These are phyloP conservation scores for Kandelia obovata DNA, from an alignment of 345 rosid species.

Conservation along the genomic window DNA sequence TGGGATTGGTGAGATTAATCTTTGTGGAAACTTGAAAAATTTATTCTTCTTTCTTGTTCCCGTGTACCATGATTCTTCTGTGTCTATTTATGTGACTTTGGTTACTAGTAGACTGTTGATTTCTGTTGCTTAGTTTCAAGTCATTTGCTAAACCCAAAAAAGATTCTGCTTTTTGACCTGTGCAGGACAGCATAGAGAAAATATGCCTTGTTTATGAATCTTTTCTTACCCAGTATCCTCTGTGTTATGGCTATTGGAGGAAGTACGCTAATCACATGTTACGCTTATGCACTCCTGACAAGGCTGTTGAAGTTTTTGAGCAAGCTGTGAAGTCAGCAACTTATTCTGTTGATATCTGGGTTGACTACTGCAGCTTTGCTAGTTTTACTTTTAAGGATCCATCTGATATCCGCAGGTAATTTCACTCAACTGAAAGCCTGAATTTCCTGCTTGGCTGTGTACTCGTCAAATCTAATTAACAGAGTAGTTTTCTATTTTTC, in stretches of 20 bases:
- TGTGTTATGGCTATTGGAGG: conserved; percentile 90
- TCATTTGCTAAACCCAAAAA: too few species aligned
- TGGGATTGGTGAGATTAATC: too few species aligned
- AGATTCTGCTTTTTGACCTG: background rate
- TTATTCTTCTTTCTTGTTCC: too few species aligned
- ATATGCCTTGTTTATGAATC: conserved; percentile 63
- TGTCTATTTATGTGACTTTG: too few species aligned
- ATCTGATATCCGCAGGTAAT: conserved; percentile 68
- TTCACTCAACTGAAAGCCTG: background rate
- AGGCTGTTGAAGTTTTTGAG: conserved; percentile 69
- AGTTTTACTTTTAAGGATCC: conserved; percentile 60
- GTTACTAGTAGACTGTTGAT: background rate
- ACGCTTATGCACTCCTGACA: conserved; percentile 47
- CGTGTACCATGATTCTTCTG: too few species aligned
- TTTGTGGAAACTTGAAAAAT: too few species aligned
- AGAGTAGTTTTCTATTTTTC: too few species aligned
- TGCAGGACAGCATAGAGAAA: conserved; percentile 66
- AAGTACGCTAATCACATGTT: conserved; percentile 64
- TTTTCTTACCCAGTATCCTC: conserved; percentile 73
- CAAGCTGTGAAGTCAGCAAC: conserved; percentile 64
- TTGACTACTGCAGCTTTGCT: conserved; percentile 63
- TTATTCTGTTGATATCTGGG: conserved; percentile 72
- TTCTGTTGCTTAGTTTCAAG: background rate
- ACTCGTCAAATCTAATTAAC: too few species aligned
- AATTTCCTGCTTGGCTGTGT: background rate